Evolutionary conservation across 2,329 filamentous ascomycete species (phyloP), one percentile per base, ranked within the genome.

Genomic region (Monilinia polystroma): DNA sequence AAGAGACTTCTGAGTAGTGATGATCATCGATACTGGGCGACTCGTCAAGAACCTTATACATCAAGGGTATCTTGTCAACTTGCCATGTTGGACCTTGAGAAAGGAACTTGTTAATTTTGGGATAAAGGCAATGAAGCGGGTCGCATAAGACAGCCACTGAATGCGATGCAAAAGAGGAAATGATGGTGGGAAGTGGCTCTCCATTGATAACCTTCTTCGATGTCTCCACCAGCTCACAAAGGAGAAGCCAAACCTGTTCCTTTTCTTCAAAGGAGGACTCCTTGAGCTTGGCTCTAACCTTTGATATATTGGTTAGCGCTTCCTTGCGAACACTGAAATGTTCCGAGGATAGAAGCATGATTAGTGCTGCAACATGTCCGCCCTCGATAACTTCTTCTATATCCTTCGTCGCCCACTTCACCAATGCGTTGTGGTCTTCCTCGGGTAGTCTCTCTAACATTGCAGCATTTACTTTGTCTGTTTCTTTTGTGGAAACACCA

Each of bases 51-150:
- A 89, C 81, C 69, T 85, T 83, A 71, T 85, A 82, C 32, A 87
- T 86, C n/a, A 94, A 82, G 10, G 95, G 84, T 32, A 95, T 85
- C 74, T 87, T 88, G 68, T 91, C 86, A 23, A 88, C 75, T 16
- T 88, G 83, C 94, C 94, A 98, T 32, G 83, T 78, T 0, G 94
- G 93, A 0, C 87, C 85, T 63, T 87, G 87, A 29, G 91, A 91
- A 47, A 98, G 84, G 76, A 93, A 97, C 7, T 84, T 82, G 80
- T 96, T 97, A 78, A 95, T 81, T 76, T 97, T 97, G 67, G 87
- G 86, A 76, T 97, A 98, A 49, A 97, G 84, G 68, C 86, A 86
- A 75, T 96, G 92, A 20, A 92, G 83, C 0, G 94, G 94, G 69
- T 92, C 88, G 29, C 83, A 84, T 56, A 96, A 79, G 20, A 96